These are phyloP conservation scores for Quercus dentata DNA, from an alignment of 306 rosid species.

Conservation along the genomic window DNA sequence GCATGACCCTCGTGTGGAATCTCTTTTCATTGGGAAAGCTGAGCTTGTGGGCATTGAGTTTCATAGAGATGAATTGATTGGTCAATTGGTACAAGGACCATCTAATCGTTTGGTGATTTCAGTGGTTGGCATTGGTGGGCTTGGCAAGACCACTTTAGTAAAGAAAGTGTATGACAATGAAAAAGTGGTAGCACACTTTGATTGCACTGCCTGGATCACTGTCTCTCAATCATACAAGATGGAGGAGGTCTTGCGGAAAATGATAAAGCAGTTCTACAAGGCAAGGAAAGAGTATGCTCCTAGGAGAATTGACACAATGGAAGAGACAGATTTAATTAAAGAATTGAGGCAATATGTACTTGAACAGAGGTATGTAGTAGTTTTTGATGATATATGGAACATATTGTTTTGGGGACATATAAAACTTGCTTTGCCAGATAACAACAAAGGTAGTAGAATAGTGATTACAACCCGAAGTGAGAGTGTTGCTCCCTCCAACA, in stretches of 20 bases:
- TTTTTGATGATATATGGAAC: not conserved
- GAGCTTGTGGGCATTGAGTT: not conserved
- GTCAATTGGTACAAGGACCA: not conserved
- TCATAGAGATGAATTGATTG: not conserved
- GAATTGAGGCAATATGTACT: not conserved
- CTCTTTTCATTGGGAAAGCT: not conserved
- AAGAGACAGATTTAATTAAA: not conserved
- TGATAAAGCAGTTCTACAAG: too few relatives aligned
- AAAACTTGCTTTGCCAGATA: not conserved
- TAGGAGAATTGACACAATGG: not conserved
- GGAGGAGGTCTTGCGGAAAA: too few relatives aligned
- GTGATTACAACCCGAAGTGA: too few relatives aligned
- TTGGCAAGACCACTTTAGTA: not conserved
- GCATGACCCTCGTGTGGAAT: not conserved
- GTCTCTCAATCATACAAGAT: too few relatives aligned
- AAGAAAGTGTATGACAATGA: too few relatives aligned
- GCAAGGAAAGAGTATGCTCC: not conserved
- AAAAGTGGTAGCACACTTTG: not conserved
- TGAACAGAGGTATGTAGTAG: too few relatives aligned
- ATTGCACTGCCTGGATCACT: not conserved
- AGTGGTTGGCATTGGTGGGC: not conserved
- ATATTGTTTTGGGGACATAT: not conserved
- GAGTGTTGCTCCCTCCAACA: too few relatives aligned
- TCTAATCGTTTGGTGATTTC: not conserved
- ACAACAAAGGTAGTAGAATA: not conserved